Evolutionary conservation across 257 asterid genomes (phyloP).

Genomic region (Penstemon newberryi): DNA sequence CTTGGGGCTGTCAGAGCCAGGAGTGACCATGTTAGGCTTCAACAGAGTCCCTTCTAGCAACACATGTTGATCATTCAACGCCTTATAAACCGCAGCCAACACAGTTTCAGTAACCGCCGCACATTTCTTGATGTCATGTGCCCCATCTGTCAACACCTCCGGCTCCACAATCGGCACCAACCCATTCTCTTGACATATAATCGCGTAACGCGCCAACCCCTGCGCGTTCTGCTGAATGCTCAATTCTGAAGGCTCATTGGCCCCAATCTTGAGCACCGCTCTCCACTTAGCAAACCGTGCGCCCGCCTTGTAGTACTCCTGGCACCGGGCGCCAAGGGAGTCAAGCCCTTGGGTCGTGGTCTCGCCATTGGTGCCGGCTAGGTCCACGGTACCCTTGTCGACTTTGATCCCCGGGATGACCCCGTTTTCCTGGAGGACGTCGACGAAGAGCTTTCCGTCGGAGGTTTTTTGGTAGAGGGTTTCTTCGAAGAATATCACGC

Average conservation of each 20-base stretch:
- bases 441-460: slow-evolving; percentile 76
- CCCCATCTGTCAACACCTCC: slow-evolving; percentile 73
- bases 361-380: slow-evolving; percentile 77
- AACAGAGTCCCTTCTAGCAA: slow-evolving; percentile 85
- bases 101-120: slow-evolving; percentile 77
- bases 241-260: slow-evolving; percentile 70
- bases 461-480: slow-evolving; percentile 79
- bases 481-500: slow-evolving; percentile 87
- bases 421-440: slow-evolving; percentile 59
- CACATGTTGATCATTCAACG: slow-evolving; percentile 82
- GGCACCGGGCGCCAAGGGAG: slow-evolving; percentile 69
- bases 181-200: slow-evolving; percentile 86
- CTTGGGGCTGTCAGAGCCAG: slow-evolving; percentile 83
- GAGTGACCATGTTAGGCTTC: slow-evolving; percentile 94
- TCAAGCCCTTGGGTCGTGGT: slow-evolving; percentile 86
- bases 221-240: slow-evolving; percentile 81
- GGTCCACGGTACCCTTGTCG: slow-evolving; percentile 77
- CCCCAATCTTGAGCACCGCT: slow-evolving; percentile 72
- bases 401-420: slow-evolving; percentile 86
- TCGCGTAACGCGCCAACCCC: slow-evolving; percentile 87
- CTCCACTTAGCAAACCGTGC: slow-evolving; percentile 94
- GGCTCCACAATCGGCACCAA: slow-evolving; percentile 93
- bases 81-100: slow-evolving; percentile 82
- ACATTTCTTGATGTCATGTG: slow-evolving; percentile 62
- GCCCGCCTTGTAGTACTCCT: slow-evolving; percentile 83